phyloP scores from a whole-genome alignment of 2,329 filamentous ascomycete genomes.

The Colletotrichum coccodes region DNA sequence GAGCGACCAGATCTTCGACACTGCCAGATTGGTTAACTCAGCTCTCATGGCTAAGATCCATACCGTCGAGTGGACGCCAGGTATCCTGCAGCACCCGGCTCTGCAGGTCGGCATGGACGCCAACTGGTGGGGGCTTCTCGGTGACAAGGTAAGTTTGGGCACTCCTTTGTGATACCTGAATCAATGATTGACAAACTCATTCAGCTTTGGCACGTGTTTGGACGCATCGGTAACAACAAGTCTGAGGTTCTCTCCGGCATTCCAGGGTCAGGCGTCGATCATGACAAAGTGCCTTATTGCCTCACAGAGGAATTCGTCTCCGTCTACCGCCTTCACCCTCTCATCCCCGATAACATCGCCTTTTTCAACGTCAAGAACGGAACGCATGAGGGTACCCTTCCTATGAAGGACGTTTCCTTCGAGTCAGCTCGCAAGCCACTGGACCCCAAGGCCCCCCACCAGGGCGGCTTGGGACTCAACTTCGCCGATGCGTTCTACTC shows the following conservation, averaged over 20 bases:
- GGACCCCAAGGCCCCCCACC: conserved; percentile 20
- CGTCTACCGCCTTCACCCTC: conserved; percentile 53
- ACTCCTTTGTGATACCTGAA: too few relatives aligned
- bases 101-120: conserved; percentile 54
- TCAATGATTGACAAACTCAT: background rate
- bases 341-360: conserved; percentile 47
- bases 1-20: conserved; percentile 54
- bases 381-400: conserved; percentile 39
- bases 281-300: conserved; percentile 50
- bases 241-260: conserved; percentile 33
- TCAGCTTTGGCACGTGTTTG: conserved; percentile 49
- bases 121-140: conserved; percentile 57
- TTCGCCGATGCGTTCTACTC: conserved; percentile 54
- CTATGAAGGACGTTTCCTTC: conserved; percentile 45
- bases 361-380: conserved; percentile 38
- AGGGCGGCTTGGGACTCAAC: conserved; percentile 33
- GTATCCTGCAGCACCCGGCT: conserved; percentile 54
- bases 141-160: conserved; percentile 47
- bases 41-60: conserved; percentile 61
- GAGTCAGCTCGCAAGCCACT: conserved; percentile 44
- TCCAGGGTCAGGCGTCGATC: conserved; percentile 40
- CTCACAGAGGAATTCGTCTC: conserved; percentile 50
- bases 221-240: background rate
- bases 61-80: conserved; percentile 60
- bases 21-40: conserved; percentile 54